phyloP scores from a whole-genome alignment of 1,284 basidiomycete genomes.

The Sparassis latifolia region DNA sequence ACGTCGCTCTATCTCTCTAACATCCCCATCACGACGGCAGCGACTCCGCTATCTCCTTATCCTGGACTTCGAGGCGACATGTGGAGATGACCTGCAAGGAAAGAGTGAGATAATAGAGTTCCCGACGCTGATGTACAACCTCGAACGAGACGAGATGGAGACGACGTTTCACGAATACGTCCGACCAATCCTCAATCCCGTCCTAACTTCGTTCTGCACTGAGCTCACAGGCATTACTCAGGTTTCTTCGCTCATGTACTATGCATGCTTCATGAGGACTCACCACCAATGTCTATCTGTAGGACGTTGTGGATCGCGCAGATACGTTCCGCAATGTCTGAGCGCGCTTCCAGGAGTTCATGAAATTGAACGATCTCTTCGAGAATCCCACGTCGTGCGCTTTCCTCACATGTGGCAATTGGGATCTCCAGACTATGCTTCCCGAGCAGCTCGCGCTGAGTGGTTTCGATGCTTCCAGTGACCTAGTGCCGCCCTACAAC shows the following conservation, averaged over 20 bases:
- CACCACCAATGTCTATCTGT: background rate
- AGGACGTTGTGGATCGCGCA: constrained; percentile 26
- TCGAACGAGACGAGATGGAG: constrained; percentile 21
- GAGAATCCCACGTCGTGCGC: constrained; percentile 16
- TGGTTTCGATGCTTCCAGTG: constrained; percentile 14
- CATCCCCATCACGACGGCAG: background rate
- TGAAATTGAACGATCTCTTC: constrained; percentile 14
- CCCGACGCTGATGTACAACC: constrained; percentile 27
- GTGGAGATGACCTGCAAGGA: constrained; percentile 18
- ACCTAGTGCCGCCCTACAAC: constrained; percentile 18
- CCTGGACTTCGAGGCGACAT: constrained; percentile 30
- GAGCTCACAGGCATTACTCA: constrained; percentile 30
- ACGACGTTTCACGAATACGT: constrained; percentile 31
- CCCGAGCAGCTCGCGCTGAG: constrained; percentile 24
- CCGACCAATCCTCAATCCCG: constrained; percentile 19
- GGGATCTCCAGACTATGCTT: constrained; percentile 31
- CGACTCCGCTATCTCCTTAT: constrained; percentile 23
- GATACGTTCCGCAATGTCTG: constrained; percentile 26
- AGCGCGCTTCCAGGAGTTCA: constrained; percentile 24
- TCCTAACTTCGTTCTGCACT: constrained; percentile 28
- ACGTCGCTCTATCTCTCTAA: too few relatives aligned
- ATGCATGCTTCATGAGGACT: background rate
- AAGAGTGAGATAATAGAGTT: constrained; percentile 29
- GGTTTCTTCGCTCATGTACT: constrained; percentile 10
- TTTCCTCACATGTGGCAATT: constrained; percentile 29